A percentile compares a stretch with the other conserved stretches of the same genome.
Evolutionary conservation across 441 rosid genomes (phyloP).

Genomic region (Biscutella auriculata): DNA sequence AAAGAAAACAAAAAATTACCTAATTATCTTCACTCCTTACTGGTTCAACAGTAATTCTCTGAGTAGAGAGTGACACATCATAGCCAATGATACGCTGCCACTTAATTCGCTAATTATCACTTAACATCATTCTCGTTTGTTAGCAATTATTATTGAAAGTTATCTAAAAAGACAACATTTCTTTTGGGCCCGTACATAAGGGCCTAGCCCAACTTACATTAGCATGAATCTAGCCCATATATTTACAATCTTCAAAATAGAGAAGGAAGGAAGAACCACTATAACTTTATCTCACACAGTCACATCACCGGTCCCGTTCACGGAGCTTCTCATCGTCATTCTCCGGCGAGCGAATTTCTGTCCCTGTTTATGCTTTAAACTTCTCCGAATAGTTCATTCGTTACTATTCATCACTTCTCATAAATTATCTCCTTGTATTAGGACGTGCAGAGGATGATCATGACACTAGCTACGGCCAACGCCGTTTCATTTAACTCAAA

Average conservation of each 20-base stretch:
- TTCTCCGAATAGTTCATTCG: neutral
- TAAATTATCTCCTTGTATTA: neutral
- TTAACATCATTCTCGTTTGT: neutral
- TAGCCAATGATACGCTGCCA: slow-evolving; percentile 18
- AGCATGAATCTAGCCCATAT: slow-evolving; percentile 10
- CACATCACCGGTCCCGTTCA: slow-evolving; percentile 15
- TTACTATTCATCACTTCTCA: neutral
- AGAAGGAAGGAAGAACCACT: neutral
- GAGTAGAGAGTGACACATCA: slow-evolving; percentile 13
- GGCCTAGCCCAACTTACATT: neutral
- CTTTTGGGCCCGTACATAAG: too few relatives aligned
- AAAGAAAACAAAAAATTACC: neutral
- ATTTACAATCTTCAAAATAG: neutral
- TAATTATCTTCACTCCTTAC: neutral
- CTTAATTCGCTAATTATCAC: neutral
- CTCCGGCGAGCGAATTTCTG: slow-evolving; percentile 8
- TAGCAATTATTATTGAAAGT: too few relatives aligned
- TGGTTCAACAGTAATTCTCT: neutral
- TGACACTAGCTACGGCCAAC: slow-evolving; percentile 18
- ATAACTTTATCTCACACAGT: neutral
- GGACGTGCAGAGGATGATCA: slow-evolving; percentile 7
- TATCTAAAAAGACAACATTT: too few relatives aligned
- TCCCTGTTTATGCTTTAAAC: neutral
- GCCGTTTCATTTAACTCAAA: slow-evolving; percentile 13
- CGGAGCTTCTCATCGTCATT: slow-evolving; percentile 11